A percentile compares a stretch with the other conserved stretches of the same genome.
phyloP scores from a whole-genome alignment of 2,329 filamentous ascomycete species.

The Scytalidium sp. region DNA sequence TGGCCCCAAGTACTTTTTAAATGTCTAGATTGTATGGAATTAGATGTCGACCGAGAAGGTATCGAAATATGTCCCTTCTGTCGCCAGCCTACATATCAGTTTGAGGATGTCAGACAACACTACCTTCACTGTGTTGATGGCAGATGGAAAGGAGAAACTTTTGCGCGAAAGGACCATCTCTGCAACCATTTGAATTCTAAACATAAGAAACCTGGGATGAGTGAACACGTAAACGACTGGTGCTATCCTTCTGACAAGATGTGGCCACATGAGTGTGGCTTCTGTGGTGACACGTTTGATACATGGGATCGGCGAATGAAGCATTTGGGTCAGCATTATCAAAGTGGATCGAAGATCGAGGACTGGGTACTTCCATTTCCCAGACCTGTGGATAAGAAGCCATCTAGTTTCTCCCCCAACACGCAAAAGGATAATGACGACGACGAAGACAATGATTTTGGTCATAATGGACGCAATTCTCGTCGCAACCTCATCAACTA shows the following conservation, averaged over 20 bases:
- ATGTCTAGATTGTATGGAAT: slow-evolving; percentile 10
- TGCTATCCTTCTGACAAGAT: slow-evolving; percentile 9
- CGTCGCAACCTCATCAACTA: too few species aligned
- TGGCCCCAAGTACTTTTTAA: slow-evolving; percentile 13
- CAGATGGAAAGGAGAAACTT: slow-evolving; percentile 7
- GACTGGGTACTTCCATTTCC: background rate
- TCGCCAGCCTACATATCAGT: slow-evolving; percentile 1
- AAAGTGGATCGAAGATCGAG: background rate
- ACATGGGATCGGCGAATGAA: slow-evolving; percentile 12
- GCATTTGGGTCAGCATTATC: slow-evolving; percentile 11
- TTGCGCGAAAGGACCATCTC: slow-evolving; percentile 12
- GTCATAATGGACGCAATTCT: background rate
- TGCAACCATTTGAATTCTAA: slow-evolving; percentile 11
- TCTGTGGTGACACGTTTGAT: slow-evolving; percentile 7
- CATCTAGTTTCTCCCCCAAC: background rate
- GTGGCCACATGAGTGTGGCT: slow-evolving; percentile 13
- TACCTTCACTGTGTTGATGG: slow-evolving; percentile 10
- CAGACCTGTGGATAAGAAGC: background rate
- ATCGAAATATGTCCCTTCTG: slow-evolving; percentile 9
- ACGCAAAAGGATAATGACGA: slow-evolving; percentile 4
- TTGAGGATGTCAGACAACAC: slow-evolving; percentile 5
- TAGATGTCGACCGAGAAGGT: background rate
- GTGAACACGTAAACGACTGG: slow-evolving; percentile 6
- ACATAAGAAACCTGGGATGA: too few species aligned
- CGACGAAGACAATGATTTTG: slow-evolving; percentile 4